Base-by-base conservation (phyloP, 2,329 filamentous ascomycete species). In the Metarhizium brunneum region DNA sequence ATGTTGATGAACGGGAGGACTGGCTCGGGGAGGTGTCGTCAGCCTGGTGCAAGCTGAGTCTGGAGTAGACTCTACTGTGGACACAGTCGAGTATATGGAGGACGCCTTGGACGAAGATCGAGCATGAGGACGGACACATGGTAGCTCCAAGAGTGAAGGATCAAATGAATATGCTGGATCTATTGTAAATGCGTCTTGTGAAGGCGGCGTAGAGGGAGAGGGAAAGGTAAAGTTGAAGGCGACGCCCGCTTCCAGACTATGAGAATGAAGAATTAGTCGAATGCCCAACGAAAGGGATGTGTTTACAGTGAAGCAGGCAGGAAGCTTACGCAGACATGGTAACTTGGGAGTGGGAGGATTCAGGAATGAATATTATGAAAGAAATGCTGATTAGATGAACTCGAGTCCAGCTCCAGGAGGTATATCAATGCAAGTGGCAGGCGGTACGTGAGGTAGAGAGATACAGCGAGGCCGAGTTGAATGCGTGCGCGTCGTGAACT, bases 1-100 rank as follows among this genome's bases (percentile, higher is more conserved):
- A 72, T 91, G 86, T 59, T 90, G 86, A 58, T 85, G 81, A 63
- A 92, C 82, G 58, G 89, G 88, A 38, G 88, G 87, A 60, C 81
- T 78, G 54, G 79, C 80, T 54, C 78, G 75, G 45, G 78, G 73
- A 43, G 88, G 88, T 13, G 87, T 91, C 54, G 85, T 87, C 63
- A 83, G 77, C 61, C 81, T 77, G 20, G 86, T 88, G 73, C 82
- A 79, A 63, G 84, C 76, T 47, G 87, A 88, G 68, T 87, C 87
- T 54, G 78, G 74, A 60, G 76, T 74, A 59, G 81, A 81, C 51
- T 74, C 70, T 35, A 65, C 64, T n/a, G 67, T 82, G 48, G 86
- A 89, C 68, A 87, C 80, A 53, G 61, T 56, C 10, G 71, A 74
- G 75, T 85, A 87, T 65, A 83, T 73, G 59, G 87, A 88, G 50